Conservation (phyloP, 164 flowering plant species). For the Stephania yunnanensis region DNA sequence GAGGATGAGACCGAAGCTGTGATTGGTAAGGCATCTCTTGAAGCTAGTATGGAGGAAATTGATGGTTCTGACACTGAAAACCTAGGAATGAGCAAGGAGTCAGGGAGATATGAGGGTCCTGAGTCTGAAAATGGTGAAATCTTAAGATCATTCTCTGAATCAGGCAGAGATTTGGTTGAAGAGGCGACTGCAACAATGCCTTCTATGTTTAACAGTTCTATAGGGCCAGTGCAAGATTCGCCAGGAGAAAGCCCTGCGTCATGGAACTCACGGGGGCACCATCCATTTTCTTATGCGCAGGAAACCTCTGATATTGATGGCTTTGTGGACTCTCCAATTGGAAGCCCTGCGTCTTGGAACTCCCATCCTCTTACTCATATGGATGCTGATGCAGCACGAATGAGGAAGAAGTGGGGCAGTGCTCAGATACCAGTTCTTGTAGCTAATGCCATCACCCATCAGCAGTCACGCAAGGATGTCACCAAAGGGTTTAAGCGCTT, state of each 20-base stretch:
- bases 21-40: slow-evolving; percentile 28
- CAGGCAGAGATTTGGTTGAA: slow-evolving; percentile 42
- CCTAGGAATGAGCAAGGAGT: slow-evolving; percentile 43
- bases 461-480: slow-evolving; percentile 75
- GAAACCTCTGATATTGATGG: slow-evolving; percentile 90
- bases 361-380: slow-evolving; percentile 54
- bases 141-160: slow-evolving; percentile 45
- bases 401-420: slow-evolving; percentile 97
- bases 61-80: slow-evolving; percentile 36
- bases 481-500: slow-evolving; percentile 89
- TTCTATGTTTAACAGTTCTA: slow-evolving; percentile 31
- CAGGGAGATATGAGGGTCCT: slow-evolving; percentile 44
- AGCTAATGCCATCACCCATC: slow-evolving; percentile 41
- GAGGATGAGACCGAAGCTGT: slow-evolving; percentile 44
- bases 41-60: slow-evolving; percentile 13
- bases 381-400: slow-evolving; percentile 82
- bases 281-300: slow-evolving; percentile 61
- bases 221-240: slow-evolving; percentile 57
- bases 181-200: slow-evolving; percentile 48
- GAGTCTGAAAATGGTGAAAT: slow-evolving; percentile 58
- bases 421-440: slow-evolving; percentile 70
- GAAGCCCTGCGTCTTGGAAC: slow-evolving; percentile 93
- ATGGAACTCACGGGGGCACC: slow-evolving; percentile 65
- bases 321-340: slow-evolving; percentile 76
- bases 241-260: slow-evolving; percentile 86